These are phyloP conservation scores for Beauveria asiatica DNA, from an alignment of 2,329 filamentous ascomycete species.

Conservation along the genomic window DNA sequence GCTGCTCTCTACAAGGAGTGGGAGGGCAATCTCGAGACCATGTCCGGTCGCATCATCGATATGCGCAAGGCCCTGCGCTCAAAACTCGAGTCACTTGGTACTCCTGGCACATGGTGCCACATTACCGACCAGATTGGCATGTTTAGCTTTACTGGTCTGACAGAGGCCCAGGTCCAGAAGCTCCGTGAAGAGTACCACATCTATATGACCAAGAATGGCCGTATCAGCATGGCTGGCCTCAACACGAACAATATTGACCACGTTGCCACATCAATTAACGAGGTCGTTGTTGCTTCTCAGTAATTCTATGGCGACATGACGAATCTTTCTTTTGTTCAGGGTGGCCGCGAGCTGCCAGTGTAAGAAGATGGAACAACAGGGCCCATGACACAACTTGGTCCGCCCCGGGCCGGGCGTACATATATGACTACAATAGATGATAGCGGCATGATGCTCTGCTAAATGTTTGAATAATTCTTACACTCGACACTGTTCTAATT, in stretches of 20 bases:
- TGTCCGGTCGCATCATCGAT: constrained; percentile 89
- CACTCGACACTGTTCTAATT: neutral
- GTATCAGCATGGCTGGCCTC: constrained; percentile 96
- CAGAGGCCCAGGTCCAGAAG: constrained; percentile 62
- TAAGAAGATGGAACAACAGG: constrained; percentile 9
- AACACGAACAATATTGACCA: constrained; percentile 91
- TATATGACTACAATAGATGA: constrained; percentile 3
- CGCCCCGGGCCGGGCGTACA: neutral
- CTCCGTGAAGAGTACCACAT: constrained; percentile 64
- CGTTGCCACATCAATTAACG: constrained; percentile 81
- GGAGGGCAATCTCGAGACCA: constrained; percentile 84
- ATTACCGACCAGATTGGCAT: constrained; percentile 99
- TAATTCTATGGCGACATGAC: constrained; percentile 10
- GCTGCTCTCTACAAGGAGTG: constrained; percentile 74
- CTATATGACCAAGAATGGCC: constrained; percentile 96
- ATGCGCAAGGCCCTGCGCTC: constrained; percentile 75
- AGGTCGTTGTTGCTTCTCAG: constrained; percentile 49
- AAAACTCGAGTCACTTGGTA: constrained; percentile 76
- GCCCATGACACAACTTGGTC: neutral
- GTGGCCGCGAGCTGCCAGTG: neutral
- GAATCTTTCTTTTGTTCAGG: neutral
- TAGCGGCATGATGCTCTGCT: constrained; percentile 7
- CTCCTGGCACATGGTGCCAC: constrained; percentile 90
- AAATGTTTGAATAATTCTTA: neutral
- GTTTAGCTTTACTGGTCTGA: constrained; percentile 89